These are phyloP conservation scores for Westerdykella sp. DNA, from an alignment of 2,329 filamentous ascomycete species.

Conservation along the genomic window DNA sequence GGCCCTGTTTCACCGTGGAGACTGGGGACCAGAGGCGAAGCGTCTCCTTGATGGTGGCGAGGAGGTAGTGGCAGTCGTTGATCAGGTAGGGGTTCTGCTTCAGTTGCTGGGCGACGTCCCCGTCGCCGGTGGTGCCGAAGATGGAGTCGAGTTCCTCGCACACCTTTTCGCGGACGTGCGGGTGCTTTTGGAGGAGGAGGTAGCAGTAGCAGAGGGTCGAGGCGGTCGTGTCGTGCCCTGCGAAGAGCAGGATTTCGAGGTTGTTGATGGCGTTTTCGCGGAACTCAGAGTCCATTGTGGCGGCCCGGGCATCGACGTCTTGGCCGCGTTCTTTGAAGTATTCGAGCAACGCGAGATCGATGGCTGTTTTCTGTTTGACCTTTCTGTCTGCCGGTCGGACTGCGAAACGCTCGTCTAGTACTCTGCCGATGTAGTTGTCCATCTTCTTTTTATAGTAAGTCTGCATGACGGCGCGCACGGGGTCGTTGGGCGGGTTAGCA, in stretches of 20 bases:
- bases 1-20: conserved; percentile 22
- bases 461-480: conserved; percentile 30
- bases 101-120: conserved; percentile 11
- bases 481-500: conserved; percentile 13
- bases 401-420: conserved; percentile 35
- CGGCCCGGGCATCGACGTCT: conserved; percentile 8
- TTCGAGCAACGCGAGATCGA: conserved; percentile 37
- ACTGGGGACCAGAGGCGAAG: conserved; percentile 26
- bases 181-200: conserved; percentile 19
- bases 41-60: conserved; percentile 29
- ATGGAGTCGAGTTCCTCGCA: conserved; percentile 25
- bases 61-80: conserved; percentile 26
- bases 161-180: conserved; percentile 11
- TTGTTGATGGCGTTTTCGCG: conserved; percentile 19
- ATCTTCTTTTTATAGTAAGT: conserved; percentile 34
- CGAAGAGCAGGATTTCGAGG: conserved; percentile 14
- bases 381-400: conserved; percentile 2
- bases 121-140: conserved; percentile 19
- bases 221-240: conserved; percentile 22
- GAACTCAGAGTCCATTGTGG: conserved; percentile 20
- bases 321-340: conserved; percentile 33
- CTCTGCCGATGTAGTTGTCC: conserved; percentile 32
- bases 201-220: conserved; percentile 26
- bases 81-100: conserved; percentile 18
- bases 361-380: conserved; percentile 30